Evolutionary conservation across 2,329 filamentous ascomycete genomes (phyloP), one percentile per base, ranked within the genome.

Genomic region (Onygenales sp.): DNA sequence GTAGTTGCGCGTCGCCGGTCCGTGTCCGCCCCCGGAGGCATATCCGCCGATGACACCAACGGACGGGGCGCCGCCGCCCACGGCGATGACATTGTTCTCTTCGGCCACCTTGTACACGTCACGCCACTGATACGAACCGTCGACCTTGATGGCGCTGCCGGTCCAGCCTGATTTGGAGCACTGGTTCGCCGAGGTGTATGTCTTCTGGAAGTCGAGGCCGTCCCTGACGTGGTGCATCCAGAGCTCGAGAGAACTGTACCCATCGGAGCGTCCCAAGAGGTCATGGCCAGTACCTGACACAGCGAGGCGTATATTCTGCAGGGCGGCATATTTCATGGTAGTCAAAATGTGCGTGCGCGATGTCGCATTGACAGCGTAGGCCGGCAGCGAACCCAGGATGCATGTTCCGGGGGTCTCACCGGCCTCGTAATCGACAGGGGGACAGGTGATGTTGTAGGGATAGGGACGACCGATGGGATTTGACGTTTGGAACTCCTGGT

Each of bases 21-120:
- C 76, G 60, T 83, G 80, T 0, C 83, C 83, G 10, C 80, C 83
- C 4, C 81, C 81, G 61, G 82, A 78, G 2, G 71, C 75, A 58
- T 78, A 85, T 1, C 82, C 82, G 11, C 82, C 82, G 0, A 77
- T 75, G 6, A 81, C 58, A 1, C 81, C 81, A 4, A 85, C 81
- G 0, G 21, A 27, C 21, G 4, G 37, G 2, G 73, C 72, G 42
- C 61, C 62, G 5, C 65, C 67, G 7, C 64, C 63, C 32, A 69
- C 66, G 7, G 67, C 62, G 1, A 64, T 56, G 3, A 65, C 51
- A 31, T 62, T 58, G 39, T 62, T 59, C 9, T 59, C 52, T 9
- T 62, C 54, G 4, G 63, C 66, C 5, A 63, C 52, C 0, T 58
- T 33, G 50, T 69, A 69, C 2, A 66, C 61, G 44, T 70, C 69